Evolutionary conservation across 1,284 basidiomycete species (phyloP).

Genomic region (Fereydounia khargensis): DNA sequence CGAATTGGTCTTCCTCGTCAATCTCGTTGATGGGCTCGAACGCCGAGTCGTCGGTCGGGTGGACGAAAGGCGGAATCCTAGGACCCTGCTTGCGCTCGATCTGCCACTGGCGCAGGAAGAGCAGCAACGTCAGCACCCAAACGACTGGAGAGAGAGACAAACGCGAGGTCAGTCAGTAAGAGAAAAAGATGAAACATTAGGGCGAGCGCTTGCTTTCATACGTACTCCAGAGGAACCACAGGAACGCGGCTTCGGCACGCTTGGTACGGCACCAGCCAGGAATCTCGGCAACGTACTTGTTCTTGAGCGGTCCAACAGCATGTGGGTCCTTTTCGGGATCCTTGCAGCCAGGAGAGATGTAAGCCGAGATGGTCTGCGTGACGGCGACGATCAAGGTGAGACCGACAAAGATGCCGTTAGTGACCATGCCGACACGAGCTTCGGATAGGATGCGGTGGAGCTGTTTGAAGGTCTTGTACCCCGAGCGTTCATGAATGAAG

Average conservation of each 20-base stretch:
- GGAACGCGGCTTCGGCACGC: constrained; percentile 45
- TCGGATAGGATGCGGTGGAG: constrained; percentile 31
- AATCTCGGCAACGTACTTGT: constrained; percentile 31
- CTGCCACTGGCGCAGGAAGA: constrained; percentile 46
- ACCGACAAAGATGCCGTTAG: constrained; percentile 34
- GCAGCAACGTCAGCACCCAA: constrained; percentile 33
- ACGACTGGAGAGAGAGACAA: no score
- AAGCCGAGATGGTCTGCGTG: constrained; percentile 46
- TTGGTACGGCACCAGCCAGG: constrained; percentile 46
- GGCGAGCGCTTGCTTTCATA: no score
- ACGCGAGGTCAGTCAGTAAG: not conserved
- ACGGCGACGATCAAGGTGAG: constrained; percentile 36
- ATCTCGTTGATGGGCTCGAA: constrained; percentile 44
- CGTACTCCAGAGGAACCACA: constrained; percentile 46
- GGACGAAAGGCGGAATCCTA: constrained; percentile 47
- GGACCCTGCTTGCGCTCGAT: constrained; percentile 49
- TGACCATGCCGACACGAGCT: constrained; percentile 41
- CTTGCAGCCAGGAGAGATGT: constrained; percentile 44
- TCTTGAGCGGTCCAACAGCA: constrained; percentile 23
- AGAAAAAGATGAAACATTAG: constrained; percentile 2
- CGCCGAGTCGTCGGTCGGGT: constrained; percentile 42
- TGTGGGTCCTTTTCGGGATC: constrained; percentile 41
- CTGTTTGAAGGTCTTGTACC: constrained; percentile 25
- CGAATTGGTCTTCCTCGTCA: constrained; percentile 21
- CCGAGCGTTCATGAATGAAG: constrained; percentile 31